Percentiles rank a stretch among this genome's conserved stretches.
Evolutionary conservation across 495 filamentous ascomycete genomes (phyloP).

Genomic region (Penicillium lividum): DNA sequence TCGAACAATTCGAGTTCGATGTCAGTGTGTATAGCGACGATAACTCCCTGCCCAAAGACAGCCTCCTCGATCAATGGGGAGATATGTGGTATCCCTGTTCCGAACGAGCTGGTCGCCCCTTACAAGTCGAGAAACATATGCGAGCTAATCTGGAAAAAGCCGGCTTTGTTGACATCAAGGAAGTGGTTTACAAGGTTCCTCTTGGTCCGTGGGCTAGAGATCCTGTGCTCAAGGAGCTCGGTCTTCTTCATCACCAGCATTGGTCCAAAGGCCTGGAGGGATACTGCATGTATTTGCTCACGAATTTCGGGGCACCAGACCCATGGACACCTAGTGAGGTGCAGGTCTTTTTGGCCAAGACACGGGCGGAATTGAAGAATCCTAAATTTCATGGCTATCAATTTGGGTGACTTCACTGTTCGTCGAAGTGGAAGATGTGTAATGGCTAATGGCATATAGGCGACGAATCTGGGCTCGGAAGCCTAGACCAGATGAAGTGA

Average conservation of each 20-base stretch:
- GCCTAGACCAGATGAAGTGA: slow-evolving; percentile 15
- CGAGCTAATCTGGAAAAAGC: slow-evolving; percentile 7
- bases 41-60: slow-evolving; percentile 6
- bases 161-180: slow-evolving; percentile 28
- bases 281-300: slow-evolving; percentile 31
- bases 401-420: slow-evolving; percentile 11
- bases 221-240: slow-evolving; percentile 63
- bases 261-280: slow-evolving; percentile 44
- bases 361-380: slow-evolving; percentile 23
- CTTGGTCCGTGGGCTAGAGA: slow-evolving; percentile 69
- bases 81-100: neutral
- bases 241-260: slow-evolving; percentile 59
- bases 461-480: slow-evolving; percentile 27
- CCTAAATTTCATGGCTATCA: slow-evolving; percentile 23
- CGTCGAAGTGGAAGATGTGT: neutral
- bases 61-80: neutral
- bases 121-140: slow-evolving; percentile 5
- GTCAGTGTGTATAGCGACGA: slow-evolving; percentile 2
- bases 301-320: slow-evolving; percentile 22
- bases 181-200: slow-evolving; percentile 60
- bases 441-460: slow-evolving; percentile 2
- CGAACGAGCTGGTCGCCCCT: slow-evolving; percentile 2
- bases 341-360: slow-evolving; percentile 23
- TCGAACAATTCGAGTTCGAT: slow-evolving; percentile 11
- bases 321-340: slow-evolving; percentile 32